These are phyloP conservation scores for Jimgerdemannia lactiflua DNA, from an alignment of 192 early-diverging fungal species.

Conservation along the genomic window DNA sequence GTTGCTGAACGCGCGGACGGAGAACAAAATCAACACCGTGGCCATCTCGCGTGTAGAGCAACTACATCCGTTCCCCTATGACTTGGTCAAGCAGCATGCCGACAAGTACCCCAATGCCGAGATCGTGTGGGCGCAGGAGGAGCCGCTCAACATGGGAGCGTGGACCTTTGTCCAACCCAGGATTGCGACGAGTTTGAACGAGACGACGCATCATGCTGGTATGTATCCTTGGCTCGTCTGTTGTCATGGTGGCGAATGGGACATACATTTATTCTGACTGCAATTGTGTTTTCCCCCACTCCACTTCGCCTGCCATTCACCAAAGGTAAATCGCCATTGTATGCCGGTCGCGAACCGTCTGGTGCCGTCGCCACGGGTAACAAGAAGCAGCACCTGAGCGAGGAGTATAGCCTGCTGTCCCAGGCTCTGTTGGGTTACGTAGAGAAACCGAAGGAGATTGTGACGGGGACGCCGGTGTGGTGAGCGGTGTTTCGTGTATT, in stretches of 20 bases:
- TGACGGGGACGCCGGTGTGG: conserved; percentile 71
- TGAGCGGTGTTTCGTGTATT: background rate
- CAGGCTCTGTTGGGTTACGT: conserved; percentile 71
- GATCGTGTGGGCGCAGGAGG: conserved; percentile 95
- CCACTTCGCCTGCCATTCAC: background rate
- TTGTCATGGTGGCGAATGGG: background rate
- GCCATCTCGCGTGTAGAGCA: conserved; percentile 96
- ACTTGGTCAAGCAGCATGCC: conserved; percentile 76
- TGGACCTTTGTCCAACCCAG: conserved; percentile 90
- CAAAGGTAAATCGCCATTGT: conserved; percentile 13
- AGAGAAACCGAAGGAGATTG: conserved; percentile 63
- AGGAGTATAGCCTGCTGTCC: conserved; percentile 71
- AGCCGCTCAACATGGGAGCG: conserved; percentile 91
- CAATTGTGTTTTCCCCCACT: no score
- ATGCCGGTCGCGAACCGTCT: conserved; percentile 84
- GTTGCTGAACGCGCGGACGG: conserved; percentile 79
- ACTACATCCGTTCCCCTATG: conserved; percentile 94
- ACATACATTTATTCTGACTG: no score
- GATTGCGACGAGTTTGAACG: conserved; percentile 73
- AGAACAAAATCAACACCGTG: conserved; percentile 87
- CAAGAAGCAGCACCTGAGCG: conserved; percentile 91
- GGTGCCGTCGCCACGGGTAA: conserved; percentile 91
- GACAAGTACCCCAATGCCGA: conserved; percentile 93
- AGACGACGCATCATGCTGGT: conserved; percentile 69
- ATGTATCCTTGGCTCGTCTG: conserved; percentile 15